Evolutionary conservation across 345 rosid species (phyloP).

Genomic region (Syzygium aqueum): DNA sequence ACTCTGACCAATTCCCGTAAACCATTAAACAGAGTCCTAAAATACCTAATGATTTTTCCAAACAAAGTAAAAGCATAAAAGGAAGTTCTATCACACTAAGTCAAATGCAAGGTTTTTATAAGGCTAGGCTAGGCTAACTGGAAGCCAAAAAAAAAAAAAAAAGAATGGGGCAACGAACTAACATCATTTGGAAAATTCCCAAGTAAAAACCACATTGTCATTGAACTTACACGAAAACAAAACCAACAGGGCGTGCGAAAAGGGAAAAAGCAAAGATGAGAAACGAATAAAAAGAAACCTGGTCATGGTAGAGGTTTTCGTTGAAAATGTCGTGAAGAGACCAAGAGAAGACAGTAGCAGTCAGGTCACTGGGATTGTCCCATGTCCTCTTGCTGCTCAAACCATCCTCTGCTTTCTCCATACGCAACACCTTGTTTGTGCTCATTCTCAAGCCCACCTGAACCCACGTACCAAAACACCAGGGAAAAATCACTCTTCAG

Average conservation of each 20-base stretch:
- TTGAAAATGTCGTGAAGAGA: not conserved
- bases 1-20: too few species aligned
- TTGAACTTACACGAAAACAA: not conserved
- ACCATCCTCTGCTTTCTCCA: not conserved
- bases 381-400: not conserved
- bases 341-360: not conserved
- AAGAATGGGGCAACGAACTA: not conserved
- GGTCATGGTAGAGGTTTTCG: not conserved
- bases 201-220: not conserved
- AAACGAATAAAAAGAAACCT: not conserved
- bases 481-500: not conserved
- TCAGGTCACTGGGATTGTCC: not conserved
- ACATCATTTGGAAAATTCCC: not conserved
- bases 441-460: not conserved
- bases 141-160: not conserved
- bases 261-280: not conserved
- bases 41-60: not conserved
- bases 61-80: too few species aligned
- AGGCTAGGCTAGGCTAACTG: not conserved
- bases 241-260: not conserved
- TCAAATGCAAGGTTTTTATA: too few species aligned
- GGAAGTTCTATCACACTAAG: not conserved
- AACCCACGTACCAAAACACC: not conserved
- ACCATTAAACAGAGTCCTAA: too few species aligned
- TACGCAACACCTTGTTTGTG: not conserved